Base-by-base conservation (phyloP, 2,329 filamentous ascomycete species). In the Phialemoniopsis sp. region DNA sequence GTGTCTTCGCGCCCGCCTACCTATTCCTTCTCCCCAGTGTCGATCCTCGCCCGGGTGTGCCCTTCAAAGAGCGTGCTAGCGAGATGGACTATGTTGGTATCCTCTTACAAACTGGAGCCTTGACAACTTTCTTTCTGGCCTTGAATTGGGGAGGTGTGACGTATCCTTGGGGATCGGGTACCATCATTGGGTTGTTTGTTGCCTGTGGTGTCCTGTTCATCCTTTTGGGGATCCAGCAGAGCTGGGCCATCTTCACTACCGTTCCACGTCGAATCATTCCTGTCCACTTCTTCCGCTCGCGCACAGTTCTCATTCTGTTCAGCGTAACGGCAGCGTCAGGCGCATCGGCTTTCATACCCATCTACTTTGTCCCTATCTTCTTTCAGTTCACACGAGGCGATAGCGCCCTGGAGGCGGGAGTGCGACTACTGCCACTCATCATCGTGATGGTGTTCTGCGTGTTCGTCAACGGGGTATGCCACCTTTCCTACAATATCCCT, bases 291-390 rank as follows among this genome's bases (percentile, higher is more conserved):
- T 50, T 76, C 3, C 49, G 47, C 12, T 51, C 49, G n/a, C 52
- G 53, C 5, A 58, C 59, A 4, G 50, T 65, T 33, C 44, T 71
- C 8, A 46, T 73, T 1, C 54, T 78, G 0, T 73, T 67, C 46
- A 50, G 68, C 18, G 49, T 55, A 5, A 67, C 59, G 15, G 49
- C 47, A 8, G 46, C 36, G 5, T 38, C 40, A 10, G 46, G 46
- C 13, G 44, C 50, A 13, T 45, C 46, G 8, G 39, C 43, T 28
- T 60, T 58, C 34, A 46, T 62, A 8, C 36, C 48, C 13, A 52
- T 68, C 16, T 77, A 74, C 51, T 76, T 67, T 50, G 63, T 76
- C n/a, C 73, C 73, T 0, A 50, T 76, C 2, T 74, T 62, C 52
- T 77, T 76, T 51, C 66, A 71, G 45, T 76, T 76, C 48, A 58